Conservation (phyloP, 2,329 filamentous ascomycete genomes). For the Paraphaeosphaeria minitans region DNA sequence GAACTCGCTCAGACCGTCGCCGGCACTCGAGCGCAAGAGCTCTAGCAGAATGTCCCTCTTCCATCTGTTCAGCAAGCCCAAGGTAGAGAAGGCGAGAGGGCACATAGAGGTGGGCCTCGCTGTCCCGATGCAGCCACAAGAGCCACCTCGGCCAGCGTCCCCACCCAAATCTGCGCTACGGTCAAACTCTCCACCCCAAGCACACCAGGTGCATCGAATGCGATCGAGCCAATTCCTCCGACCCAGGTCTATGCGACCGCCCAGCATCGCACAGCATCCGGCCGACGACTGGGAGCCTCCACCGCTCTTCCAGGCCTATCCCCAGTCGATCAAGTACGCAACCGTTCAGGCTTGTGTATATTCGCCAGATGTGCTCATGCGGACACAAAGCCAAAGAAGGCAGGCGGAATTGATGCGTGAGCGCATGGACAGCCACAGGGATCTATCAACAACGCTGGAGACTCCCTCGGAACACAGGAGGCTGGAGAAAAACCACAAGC, state of each 20-base stretch:
- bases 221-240: conserved; percentile 41
- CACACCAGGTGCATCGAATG: conserved; percentile 37
- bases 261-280: conserved; percentile 16
- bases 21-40: conserved; percentile 39
- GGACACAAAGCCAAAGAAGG: conserved; percentile 60
- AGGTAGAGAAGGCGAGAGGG: conserved; percentile 54
- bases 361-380: conserved; percentile 71
- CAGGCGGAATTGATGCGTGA: conserved; percentile 52
- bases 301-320: conserved; percentile 84
- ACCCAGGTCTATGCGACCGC: conserved; percentile 35
- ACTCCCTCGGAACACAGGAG: conserved; percentile 36
- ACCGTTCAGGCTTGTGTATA: conserved; percentile 70
- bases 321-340: conserved; percentile 78
- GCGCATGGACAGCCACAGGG: conserved; percentile 43
- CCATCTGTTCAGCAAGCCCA: conserved; percentile 56
- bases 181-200: conserved; percentile 36
- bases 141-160: conserved; percentile 27
- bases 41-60: conserved; percentile 57
- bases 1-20: conserved; percentile 18
- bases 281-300: conserved; percentile 56
- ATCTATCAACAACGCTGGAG: conserved; percentile 38
- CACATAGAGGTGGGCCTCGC: conserved; percentile 52
- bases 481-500: conserved; percentile 51
- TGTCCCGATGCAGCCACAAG: conserved; percentile 40
- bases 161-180: conserved; percentile 37